These are phyloP conservation scores for Schwanniomyces sp. DNA, from an alignment of 805 yeast genomes.

Conservation along the genomic window DNA sequence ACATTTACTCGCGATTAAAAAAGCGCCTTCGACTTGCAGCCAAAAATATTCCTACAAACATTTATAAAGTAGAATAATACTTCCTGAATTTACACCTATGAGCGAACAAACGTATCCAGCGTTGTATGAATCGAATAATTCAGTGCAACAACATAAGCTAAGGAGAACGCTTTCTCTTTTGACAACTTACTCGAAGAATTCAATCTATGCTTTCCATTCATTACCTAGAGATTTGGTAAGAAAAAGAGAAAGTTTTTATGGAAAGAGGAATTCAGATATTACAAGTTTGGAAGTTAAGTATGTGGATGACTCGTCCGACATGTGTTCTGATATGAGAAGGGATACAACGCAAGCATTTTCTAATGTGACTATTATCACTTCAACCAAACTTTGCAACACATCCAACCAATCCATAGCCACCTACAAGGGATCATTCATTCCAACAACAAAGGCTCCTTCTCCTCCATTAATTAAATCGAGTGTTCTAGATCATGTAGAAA, in stretches of 20 bases:
- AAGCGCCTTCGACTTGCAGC: too few species aligned
- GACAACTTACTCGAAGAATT: constrained; percentile 2
- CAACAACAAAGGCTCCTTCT: constrained; percentile 3
- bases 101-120: not conserved
- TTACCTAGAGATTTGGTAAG: not conserved
- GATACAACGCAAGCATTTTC: not conserved
- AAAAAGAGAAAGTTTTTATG: not conserved
- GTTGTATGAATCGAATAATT: not conserved
- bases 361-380: not conserved
- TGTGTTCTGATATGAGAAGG: not conserved
- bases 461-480: constrained; percentile 2
- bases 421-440: not conserved
- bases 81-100: not conserved
- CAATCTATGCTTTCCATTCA: not conserved
- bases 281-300: constrained; percentile 8
- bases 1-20: too few species aligned
- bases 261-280: not conserved
- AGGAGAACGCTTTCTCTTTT: not conserved
- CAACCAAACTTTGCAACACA: not conserved
- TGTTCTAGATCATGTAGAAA: not conserved
- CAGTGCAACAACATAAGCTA: not conserved
- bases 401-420: not conserved
- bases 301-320: not conserved
- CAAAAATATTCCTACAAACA: too few species aligned
- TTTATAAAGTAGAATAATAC: too few species aligned